These are phyloP conservation scores for Fomitopsis palustris DNA, from an alignment of 1,284 basidiomycete genomes.

Conservation along the genomic window DNA sequence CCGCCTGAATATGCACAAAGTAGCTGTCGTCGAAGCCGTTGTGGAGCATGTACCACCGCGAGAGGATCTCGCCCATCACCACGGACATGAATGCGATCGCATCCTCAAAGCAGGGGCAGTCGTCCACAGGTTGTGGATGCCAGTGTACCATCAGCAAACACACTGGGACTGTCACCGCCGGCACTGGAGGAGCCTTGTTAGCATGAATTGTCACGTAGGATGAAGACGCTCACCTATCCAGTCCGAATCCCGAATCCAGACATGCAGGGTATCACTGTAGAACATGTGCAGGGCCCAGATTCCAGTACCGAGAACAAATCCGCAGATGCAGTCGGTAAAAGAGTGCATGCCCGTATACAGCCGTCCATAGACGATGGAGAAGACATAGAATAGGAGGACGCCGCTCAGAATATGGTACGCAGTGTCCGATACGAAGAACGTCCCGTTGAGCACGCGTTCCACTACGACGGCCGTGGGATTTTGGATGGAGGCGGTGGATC, in stretches of 20 bases:
- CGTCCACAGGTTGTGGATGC: conserved; percentile 92
- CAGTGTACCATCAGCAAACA: conserved; percentile 77
- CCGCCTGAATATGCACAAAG: conserved; percentile 50
- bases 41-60: conserved; percentile 53
- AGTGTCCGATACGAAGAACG: conserved; percentile 36
- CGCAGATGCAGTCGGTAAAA: conserved; percentile 72
- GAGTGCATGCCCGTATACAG: conserved; percentile 93
- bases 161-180: conserved; percentile 61
- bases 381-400: conserved; percentile 59
- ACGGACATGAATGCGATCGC: conserved; percentile 92
- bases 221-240: conserved; percentile 45
- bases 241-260: conserved; percentile 47
- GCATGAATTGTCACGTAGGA: background rate
- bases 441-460: conserved; percentile 3
- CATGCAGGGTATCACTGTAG: conserved; percentile 38
- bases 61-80: conserved; percentile 72
- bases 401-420: conserved; percentile 41
- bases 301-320: conserved; percentile 59
- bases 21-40: conserved; percentile 34
- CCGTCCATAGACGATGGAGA: conserved; percentile 85
- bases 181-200: conserved; percentile 43
- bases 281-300: conserved; percentile 60
- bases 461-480: conserved; percentile 10
- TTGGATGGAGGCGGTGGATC: conserved; percentile 13
- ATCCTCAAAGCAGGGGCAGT: conserved; percentile 98